phyloP scores from a whole-genome alignment of 345 rosid genomes.

The Turnera subulata region DNA sequence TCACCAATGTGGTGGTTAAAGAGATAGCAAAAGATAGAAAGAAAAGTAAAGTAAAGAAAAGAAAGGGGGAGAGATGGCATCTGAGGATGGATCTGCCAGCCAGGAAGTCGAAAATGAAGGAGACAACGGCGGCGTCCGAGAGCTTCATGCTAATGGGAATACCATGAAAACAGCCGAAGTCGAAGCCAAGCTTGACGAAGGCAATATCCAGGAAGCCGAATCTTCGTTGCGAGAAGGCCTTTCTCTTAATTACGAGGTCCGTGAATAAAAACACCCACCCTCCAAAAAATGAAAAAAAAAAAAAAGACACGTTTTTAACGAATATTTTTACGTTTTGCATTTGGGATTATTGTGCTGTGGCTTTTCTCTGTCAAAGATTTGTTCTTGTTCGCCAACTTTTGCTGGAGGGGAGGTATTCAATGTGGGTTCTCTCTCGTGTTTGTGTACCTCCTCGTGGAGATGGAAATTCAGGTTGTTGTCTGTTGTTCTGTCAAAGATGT shows the following conservation, averaged over 20 bases:
- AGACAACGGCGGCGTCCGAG: slow-evolving; percentile 15
- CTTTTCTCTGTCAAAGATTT: no score
- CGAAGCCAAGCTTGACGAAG: slow-evolving; percentile 87
- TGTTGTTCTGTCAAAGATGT: no score
- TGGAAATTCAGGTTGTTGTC: no score
- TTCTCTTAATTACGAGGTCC: slow-evolving; percentile 79
- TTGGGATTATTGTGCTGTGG: no score
- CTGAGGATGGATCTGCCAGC: not conserved
- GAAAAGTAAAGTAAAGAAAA: not conserved
- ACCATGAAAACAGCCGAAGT: slow-evolving; percentile 63
- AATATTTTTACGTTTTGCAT: no score
- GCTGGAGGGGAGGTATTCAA: no score
- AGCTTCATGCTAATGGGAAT: slow-evolving; percentile 68
- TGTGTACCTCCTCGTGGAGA: no score
- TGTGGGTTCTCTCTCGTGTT: no score
- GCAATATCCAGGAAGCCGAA: slow-evolving; percentile 90
- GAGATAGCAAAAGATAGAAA: not conserved
- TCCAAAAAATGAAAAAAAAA: no score
- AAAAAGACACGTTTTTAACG: no score
- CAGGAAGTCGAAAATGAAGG: not conserved
- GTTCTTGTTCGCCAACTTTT: no score
- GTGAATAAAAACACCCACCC: not conserved
- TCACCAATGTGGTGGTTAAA: no score
- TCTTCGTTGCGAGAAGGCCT: slow-evolving; percentile 85
- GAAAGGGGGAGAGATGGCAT: not conserved